Percentiles rank a stretch among this genome's conserved stretches.
Conservation (phyloP, 2,329 filamentous ascomycete genomes). For the Ploettnerulaceae sp. region DNA sequence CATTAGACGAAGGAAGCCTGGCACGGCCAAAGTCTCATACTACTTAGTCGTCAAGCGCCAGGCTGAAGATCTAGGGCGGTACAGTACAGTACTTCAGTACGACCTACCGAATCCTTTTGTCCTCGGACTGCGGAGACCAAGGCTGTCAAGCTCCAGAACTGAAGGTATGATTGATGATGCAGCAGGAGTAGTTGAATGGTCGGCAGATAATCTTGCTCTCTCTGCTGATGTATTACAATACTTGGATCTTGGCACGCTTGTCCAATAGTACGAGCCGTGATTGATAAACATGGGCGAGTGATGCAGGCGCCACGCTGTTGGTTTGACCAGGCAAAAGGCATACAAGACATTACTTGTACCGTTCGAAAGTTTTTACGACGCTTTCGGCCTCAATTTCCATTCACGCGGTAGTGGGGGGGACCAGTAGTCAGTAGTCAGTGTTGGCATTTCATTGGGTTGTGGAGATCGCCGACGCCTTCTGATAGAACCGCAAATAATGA, state of each 20-base stretch:
- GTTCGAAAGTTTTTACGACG: slow-evolving; percentile 12
- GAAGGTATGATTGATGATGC: no score
- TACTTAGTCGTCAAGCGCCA: slow-evolving; percentile 11
- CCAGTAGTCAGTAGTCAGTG: no score
- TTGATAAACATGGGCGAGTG: slow-evolving; percentile 12
- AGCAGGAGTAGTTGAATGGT: no score
- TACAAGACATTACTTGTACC: slow-evolving; percentile 15
- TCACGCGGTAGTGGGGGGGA: no score
- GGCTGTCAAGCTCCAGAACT: slow-evolving; percentile 1
- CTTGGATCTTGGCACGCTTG: slow-evolving; percentile 1
- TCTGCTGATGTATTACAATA: background rate
- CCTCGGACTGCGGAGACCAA: background rate
- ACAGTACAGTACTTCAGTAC: background rate
- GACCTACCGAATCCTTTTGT: slow-evolving; percentile 1
- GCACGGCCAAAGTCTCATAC: background rate
- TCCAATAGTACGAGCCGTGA: slow-evolving; percentile 5
- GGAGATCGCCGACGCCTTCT: slow-evolving; percentile 3
- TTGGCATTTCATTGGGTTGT: no score
- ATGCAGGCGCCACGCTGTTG: slow-evolving; percentile 18
- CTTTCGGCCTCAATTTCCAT: slow-evolving; percentile 19
- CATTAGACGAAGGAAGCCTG: background rate
- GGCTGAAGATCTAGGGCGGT: slow-evolving; percentile 2
- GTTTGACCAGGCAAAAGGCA: slow-evolving; percentile 17
- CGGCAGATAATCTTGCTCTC: no score
- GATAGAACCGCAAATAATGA: slow-evolving; percentile 10